phyloP scores from a whole-genome alignment of 345 rosid genomes.

The Rhodamnia rubescens region DNA sequence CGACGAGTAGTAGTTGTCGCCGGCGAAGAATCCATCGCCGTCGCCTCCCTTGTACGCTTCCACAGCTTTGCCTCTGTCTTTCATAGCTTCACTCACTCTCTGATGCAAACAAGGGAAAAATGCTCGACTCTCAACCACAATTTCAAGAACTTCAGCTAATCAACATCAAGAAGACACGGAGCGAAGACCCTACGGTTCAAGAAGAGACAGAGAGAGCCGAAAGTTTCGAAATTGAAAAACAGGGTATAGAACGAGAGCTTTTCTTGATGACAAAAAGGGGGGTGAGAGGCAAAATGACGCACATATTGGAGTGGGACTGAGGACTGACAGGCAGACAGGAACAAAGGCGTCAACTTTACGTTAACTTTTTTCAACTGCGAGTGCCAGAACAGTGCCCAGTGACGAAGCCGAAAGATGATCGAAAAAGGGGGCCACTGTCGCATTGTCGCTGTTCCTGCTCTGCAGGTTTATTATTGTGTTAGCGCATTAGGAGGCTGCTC shows the following conservation, averaged over 20 bases:
- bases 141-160: background rate
- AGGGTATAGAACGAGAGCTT: background rate
- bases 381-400: background rate
- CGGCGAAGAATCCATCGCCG: constrained; percentile 14
- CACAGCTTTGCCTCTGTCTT: constrained; percentile 79
- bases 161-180: background rate
- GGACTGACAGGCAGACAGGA: constrained; percentile 12
- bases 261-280: background rate
- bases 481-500: background rate
- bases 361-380: constrained; percentile 14
- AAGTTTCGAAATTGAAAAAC: background rate
- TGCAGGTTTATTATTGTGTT: background rate
- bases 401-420: background rate
- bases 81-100: constrained; percentile 21
- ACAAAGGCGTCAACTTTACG: constrained; percentile 72
- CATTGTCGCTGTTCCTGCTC: background rate
- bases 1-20: constrained; percentile 12
- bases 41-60: constrained; percentile 18
- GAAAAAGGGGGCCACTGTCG: background rate
- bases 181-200: background rate
- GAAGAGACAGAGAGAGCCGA: background rate
- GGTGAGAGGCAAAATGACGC: background rate
- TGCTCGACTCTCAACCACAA: background rate
- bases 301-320: background rate
- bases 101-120: background rate